A percentile compares a stretch with the other conserved stretches of the same genome.
These are phyloP conservation scores for Karstenula rhodostoma DNA, from an alignment of 2,329 filamentous ascomycete genomes.

Conservation along the genomic window DNA sequence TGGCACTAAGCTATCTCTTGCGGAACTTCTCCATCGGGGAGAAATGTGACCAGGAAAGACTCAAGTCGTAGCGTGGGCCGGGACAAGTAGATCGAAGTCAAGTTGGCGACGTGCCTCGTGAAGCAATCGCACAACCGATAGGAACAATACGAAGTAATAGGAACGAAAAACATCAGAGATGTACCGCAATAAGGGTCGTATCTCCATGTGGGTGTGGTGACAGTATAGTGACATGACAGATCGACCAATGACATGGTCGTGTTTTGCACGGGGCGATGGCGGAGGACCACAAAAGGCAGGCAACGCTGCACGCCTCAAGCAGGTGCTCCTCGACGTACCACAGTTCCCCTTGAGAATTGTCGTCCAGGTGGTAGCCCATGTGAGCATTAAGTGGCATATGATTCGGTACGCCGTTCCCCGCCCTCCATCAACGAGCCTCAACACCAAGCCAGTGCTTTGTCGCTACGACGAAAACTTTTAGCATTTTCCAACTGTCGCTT, in stretches of 20 bases:
- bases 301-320: not conserved
- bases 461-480: not conserved
- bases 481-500: too few species aligned
- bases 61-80: not conserved
- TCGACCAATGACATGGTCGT: not conserved
- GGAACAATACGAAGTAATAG: not conserved
- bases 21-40: not conserved
- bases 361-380: not conserved
- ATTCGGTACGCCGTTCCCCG: not conserved
- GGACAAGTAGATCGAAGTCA: not conserved
- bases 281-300: not conserved
- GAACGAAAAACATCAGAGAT: not conserved
- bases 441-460: not conserved
- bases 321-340: not conserved
- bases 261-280: conserved; percentile 4
- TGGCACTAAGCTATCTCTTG: conserved; percentile 4
- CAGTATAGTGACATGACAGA: not conserved
- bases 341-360: not conserved
- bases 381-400: not conserved
- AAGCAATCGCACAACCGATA: not conserved
- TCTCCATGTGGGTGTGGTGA: not conserved
- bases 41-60: not conserved
- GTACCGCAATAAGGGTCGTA: not conserved
- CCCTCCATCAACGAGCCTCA: not conserved
- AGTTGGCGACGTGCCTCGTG: not conserved